A percentile compares a stretch with the other conserved stretches of the same genome.
phyloP scores from a whole-genome alignment of 1,284 basidiomycete species.

The Ganoderma sinense region DNA sequence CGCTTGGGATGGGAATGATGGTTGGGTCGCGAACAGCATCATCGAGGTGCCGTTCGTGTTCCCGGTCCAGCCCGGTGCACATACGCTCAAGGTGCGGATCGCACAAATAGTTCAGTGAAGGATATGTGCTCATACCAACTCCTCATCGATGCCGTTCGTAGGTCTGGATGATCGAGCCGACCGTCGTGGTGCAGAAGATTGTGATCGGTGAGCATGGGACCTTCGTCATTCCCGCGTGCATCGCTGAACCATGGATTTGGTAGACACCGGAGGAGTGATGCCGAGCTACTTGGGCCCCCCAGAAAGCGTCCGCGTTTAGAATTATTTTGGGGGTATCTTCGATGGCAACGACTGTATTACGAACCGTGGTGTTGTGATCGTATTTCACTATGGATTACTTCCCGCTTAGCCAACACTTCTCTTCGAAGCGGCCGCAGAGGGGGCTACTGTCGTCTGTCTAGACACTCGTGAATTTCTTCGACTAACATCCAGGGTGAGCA shows the following conservation, averaged over 20 bases:
- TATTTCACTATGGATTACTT: not conserved
- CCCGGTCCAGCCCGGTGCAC: constrained; percentile 54
- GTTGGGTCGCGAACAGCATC: constrained; percentile 62
- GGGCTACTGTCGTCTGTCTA: constrained; percentile 18
- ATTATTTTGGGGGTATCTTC: not conserved
- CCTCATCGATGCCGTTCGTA: constrained; percentile 28
- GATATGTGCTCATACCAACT: not conserved
- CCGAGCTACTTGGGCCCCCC: constrained; percentile 69
- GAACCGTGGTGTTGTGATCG: not conserved
- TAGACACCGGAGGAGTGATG: constrained; percentile 62
- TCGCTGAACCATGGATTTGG: not conserved
- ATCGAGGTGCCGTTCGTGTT: constrained; percentile 45
- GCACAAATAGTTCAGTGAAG: not conserved
- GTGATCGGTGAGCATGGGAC: constrained; percentile 54
- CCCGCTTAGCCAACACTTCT: constrained; percentile 1
- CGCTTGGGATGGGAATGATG: constrained; percentile 57
- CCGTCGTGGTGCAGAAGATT: constrained; percentile 68
- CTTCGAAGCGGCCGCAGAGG: constrained; percentile 22
- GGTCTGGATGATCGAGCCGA: constrained; percentile 67
- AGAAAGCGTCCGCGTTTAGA: constrained; percentile 53
- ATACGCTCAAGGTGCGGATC: constrained; percentile 59
- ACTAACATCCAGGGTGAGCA: not conserved
- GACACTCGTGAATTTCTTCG: not conserved
- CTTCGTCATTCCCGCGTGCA: not conserved
- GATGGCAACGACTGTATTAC: not conserved